phyloP scores from a whole-genome alignment of 768 basidiomycete species.

The Leccinum aurantiacum region DNA sequence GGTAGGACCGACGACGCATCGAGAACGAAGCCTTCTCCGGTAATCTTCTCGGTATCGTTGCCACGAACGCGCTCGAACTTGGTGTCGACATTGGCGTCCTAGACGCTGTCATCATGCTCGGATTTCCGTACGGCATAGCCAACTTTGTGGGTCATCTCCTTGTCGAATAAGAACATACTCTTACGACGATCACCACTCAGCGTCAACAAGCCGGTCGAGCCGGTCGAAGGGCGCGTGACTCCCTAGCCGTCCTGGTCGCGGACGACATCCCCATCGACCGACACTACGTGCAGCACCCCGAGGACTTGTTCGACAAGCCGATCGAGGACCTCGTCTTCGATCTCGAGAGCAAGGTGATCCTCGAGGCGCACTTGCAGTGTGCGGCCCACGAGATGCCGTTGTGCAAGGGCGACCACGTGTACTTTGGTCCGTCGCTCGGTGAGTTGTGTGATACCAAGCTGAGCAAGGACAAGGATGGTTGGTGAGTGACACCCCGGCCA shows the following conservation, averaged over 20 bases:
- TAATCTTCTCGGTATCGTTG: conserved; percentile 78
- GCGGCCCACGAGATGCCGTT: conserved; percentile 87
- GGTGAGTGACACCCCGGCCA: conserved; percentile 43
- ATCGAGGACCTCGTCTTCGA: conserved; percentile 69
- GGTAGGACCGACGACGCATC: conserved; percentile 76
- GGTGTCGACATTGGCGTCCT: conserved; percentile 90
- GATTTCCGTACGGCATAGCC: conserved; percentile 76
- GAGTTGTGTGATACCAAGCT: conserved; percentile 63
- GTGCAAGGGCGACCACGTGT: conserved; percentile 58
- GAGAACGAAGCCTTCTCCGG: conserved; percentile 88
- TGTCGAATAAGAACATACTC: background rate
- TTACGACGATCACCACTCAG: conserved; percentile 36
- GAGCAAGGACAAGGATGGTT: conserved; percentile 72
- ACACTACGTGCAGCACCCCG: conserved; percentile 68
- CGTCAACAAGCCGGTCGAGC: conserved; percentile 89
- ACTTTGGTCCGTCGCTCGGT: conserved; percentile 65
- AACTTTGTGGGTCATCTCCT: conserved; percentile 60
- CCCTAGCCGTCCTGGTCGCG: conserved; percentile 71
- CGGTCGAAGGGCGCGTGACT: conserved; percentile 77
- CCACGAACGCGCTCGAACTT: conserved; percentile 88
- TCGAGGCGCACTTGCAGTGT: conserved; percentile 88
- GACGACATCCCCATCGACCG: conserved; percentile 71
- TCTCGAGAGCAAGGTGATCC: conserved; percentile 66
- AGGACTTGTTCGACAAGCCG: conserved; percentile 64
- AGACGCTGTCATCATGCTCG: conserved; percentile 87